Evolutionary conservation across 202 grass and related monocot genomes (phyloP).

Genomic region (Bolboschoenoplectus hybrid): DNA sequence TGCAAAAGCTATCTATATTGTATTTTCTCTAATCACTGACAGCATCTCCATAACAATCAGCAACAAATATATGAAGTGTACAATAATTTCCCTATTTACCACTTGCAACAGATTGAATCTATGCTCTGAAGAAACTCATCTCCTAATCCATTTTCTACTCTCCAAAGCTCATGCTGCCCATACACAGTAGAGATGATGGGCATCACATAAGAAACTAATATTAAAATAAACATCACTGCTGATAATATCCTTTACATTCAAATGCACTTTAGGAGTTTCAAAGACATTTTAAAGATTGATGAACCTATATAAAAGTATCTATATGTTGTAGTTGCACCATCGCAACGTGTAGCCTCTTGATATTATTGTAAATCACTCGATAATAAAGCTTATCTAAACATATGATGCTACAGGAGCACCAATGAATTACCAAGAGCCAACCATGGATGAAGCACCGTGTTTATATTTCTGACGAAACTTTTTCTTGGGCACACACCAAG

Average conservation of each 20-base stretch:
- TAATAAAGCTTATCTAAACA: conserved; percentile 9
- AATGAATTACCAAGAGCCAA: conserved; percentile 51
- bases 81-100: neutral
- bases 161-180: neutral
- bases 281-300: neutral
- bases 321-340: neutral
- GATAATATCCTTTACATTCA: neutral
- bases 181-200: neutral
- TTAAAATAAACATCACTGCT: neutral
- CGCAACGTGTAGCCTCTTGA: neutral
- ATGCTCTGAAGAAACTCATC: neutral
- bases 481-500: conserved; percentile 84
- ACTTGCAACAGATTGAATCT: neutral
- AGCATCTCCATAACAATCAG: neutral
- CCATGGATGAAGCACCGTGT: conserved; percentile 46
- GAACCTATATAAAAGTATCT: neutral
- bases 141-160: neutral
- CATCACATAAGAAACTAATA: neutral
- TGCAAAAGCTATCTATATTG: neutral
- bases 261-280: neutral
- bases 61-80: neutral
- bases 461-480: conserved; percentile 61
- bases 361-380: neutral
- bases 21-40: neutral
- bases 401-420: neutral